Evolutionary conservation across 352 stramenopile species (phyloP), one percentile per base, ranked within the genome.

Genomic region (Pythium rishiriense): DNA sequence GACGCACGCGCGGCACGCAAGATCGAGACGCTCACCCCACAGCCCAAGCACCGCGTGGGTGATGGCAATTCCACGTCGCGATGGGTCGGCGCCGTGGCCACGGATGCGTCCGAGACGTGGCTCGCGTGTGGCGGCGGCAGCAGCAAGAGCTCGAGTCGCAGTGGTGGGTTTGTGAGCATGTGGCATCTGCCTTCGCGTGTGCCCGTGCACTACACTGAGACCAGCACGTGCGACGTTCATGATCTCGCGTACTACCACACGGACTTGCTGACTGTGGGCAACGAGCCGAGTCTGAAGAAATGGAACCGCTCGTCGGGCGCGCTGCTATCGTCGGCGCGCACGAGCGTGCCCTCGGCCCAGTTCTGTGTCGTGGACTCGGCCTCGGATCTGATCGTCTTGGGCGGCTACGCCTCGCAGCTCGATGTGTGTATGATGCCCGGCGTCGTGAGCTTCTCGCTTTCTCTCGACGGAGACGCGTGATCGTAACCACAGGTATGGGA

Each of bases 361-460:
- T 93, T 93, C 62, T 93, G 84, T 53, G 81, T 81, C 1, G 80
- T 89, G 4, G 81, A 91, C 47, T 21, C 67, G 0, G 70, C 74
- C 11, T 89, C 79, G 3, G 81, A 90, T 43, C 64, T 93, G 24
- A 85, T 93, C 61, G 84, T 82, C 12, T 74, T 90, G 12, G 84
- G 84, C 1, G 84, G 84, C 43, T 69, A 75, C 45, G 66, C 80
- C 19, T 72, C 80, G 0, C 49, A 79, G 0, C 85, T 93, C 55
- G 80, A 93, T 61, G 86, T 93, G 35, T 91, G 84, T 70, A 83
- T 83, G 50, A 91, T 93, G 81, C 78, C 84, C 0, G 84, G 84
- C 48, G 84, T 93, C 56, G 82, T 93, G 45, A 93, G 84, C 74
- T 93, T 91, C 65, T 90, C 84, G 47, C 69, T 93, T 17, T 51